phyloP scores from a whole-genome alignment of 306 rosid species.

The Sesbania bispinosa region DNA sequence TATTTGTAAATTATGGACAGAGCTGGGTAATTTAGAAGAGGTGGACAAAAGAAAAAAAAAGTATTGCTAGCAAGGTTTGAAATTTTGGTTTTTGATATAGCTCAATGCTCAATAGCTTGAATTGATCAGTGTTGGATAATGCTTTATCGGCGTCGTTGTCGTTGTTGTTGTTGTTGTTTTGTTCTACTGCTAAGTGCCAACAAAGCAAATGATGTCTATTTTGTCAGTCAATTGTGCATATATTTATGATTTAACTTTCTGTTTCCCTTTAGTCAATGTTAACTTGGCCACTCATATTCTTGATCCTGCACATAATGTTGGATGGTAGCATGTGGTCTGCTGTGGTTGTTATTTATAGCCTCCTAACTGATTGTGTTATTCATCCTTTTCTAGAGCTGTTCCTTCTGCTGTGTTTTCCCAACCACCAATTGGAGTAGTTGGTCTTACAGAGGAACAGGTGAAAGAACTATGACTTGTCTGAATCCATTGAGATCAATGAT shows the following conservation, averaged over 20 bases:
- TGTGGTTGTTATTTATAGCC: background rate
- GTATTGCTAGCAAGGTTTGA: background rate
- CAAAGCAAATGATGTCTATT: background rate
- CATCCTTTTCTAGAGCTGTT: slow-evolving; percentile 52
- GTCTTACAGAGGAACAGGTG: slow-evolving; percentile 94
- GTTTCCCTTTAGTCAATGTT: background rate
- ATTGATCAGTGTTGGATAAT: background rate
- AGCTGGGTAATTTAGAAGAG: background rate
- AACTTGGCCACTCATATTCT: background rate
- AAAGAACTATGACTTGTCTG: slow-evolving; percentile 3
- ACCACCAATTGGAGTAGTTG: slow-evolving; percentile 95
- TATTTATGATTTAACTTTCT: background rate
- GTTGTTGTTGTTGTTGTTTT: background rate
- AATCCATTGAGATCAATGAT: slow-evolving; percentile 14
- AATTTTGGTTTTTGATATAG: background rate
- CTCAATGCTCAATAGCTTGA: background rate
- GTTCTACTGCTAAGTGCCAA: background rate
- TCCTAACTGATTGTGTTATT: slow-evolving; percentile 24
- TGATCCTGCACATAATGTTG: background rate
- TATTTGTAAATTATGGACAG: background rate
- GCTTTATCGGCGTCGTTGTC: too few relatives aligned
- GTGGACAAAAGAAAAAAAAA: background rate
- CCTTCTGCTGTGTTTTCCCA: slow-evolving; percentile 98
- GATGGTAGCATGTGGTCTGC: background rate
- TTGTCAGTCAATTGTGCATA: background rate